Conservation (phyloP, 768 basidiomycete genomes). For the Pholiota microspora region DNA sequence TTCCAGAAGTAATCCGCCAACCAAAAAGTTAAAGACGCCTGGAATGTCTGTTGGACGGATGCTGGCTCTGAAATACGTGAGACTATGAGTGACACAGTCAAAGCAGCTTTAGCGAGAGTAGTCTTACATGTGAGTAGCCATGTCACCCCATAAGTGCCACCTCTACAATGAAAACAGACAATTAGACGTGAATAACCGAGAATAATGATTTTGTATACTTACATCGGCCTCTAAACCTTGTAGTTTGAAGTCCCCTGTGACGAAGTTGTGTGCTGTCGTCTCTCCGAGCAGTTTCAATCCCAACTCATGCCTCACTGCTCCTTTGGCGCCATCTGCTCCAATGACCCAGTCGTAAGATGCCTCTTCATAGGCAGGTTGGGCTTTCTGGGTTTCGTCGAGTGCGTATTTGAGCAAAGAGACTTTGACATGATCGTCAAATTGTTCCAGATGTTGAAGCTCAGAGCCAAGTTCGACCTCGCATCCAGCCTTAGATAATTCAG, state of each 20-base stretch:
- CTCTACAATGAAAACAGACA: constrained; percentile 22
- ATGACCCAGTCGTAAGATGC: constrained; percentile 34
- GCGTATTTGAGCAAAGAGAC: constrained; percentile 30
- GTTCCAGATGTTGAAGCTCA: constrained; percentile 39
- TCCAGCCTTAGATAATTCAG: constrained; percentile 26
- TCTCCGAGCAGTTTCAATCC: constrained; percentile 40
- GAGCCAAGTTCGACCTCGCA: constrained; percentile 38
- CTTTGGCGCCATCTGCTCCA: constrained; percentile 43
- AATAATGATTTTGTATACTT: constrained; percentile 11
- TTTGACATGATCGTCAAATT: constrained; percentile 31
- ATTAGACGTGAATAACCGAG: not conserved
- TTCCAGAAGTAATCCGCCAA: not conserved
- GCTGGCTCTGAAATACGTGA: not conserved
- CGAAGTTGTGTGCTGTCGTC: constrained; percentile 30
- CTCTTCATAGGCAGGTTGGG: constrained; percentile 18
- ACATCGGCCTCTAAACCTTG: constrained; percentile 35
- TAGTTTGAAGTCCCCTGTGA: constrained; percentile 40
- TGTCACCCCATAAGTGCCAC: constrained; percentile 47
- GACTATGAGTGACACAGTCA: not conserved
- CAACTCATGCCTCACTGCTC: constrained; percentile 38
- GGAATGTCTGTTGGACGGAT: not conserved
- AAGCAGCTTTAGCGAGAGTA: not conserved
- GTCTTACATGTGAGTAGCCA: constrained; percentile 25
- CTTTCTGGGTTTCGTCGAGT: constrained; percentile 11
- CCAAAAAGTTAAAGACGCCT: not conserved